Percentiles rank a stretch among this genome's conserved stretches.
phyloP scores from a whole-genome alignment of 2,329 filamentous ascomycete genomes.

The Dichotomopilus funicola region DNA sequence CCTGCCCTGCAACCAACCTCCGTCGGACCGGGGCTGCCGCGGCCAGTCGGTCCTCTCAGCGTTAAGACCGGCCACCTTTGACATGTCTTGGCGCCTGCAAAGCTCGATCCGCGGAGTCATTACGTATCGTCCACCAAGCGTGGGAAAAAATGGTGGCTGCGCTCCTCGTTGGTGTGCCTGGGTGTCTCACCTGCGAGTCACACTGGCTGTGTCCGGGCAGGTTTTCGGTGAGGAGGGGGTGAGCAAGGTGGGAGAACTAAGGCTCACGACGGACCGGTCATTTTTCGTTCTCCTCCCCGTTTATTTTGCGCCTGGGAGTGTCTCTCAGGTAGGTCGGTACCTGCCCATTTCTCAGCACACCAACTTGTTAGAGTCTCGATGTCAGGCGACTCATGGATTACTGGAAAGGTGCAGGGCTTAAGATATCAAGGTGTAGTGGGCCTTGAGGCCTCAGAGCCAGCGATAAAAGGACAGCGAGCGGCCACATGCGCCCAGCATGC shows the following conservation, averaged over 20 bases:
- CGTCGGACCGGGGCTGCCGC: background rate
- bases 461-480: conserved; percentile 1
- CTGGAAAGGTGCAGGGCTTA: too few relatives aligned
- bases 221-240: conserved; percentile 19
- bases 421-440: too few relatives aligned
- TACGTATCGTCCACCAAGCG: conserved; percentile 8
- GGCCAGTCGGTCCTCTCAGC: background rate
- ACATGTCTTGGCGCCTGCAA: background rate
- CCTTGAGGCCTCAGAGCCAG: background rate
- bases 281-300: background rate
- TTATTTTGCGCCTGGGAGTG: background rate
- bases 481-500: background rate
- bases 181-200: conserved; percentile 32
- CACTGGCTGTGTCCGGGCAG: conserved; percentile 16
- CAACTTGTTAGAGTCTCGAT: conserved; percentile 17
- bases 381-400: conserved; percentile 23
- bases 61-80: background rate
- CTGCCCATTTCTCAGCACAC: conserved; percentile 22
- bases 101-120: conserved; percentile 3
- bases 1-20: conserved; percentile 6
- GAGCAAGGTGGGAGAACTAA: conserved; percentile 11
- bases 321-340: too few relatives aligned
- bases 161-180: conserved; percentile 26
- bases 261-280: background rate
- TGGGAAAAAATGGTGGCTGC: conserved; percentile 8